Evolutionary conservation across 2,329 filamentous ascomycete genomes (phyloP).

Genomic region (Monosporascus sp.): DNA sequence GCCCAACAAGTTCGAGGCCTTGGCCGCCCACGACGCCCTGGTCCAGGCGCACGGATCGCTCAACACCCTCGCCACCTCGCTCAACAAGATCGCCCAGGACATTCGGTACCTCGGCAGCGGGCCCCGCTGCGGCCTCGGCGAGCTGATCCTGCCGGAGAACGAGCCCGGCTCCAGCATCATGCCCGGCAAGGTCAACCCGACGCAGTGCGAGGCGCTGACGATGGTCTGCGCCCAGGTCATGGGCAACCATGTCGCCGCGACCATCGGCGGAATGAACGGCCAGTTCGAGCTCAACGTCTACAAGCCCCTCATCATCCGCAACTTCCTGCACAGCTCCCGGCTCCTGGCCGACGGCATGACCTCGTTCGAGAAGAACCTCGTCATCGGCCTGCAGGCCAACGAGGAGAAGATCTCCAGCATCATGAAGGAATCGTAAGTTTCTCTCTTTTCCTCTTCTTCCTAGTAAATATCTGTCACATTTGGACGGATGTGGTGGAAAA

Average conservation of each 20-base stretch:
- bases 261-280: slow-evolving; percentile 92
- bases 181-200: slow-evolving; percentile 99
- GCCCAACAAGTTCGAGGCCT: slow-evolving; percentile 97
- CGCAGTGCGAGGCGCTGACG: slow-evolving; percentile 94
- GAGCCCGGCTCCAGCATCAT: slow-evolving; percentile 98
- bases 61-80: slow-evolving; percentile 84
- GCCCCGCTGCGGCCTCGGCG: slow-evolving; percentile 90
- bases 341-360: slow-evolving; percentile 89
- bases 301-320: slow-evolving; percentile 94
- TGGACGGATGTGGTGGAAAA: slow-evolving; percentile 1
- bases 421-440: slow-evolving; percentile 83
- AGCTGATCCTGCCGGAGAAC: slow-evolving; percentile 92
- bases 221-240: slow-evolving; percentile 98
- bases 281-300: slow-evolving; percentile 99
- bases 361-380: slow-evolving; percentile 91
- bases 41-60: slow-evolving; percentile 90
- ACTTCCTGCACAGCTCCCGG: slow-evolving; percentile 86
- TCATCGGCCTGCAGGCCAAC: slow-evolving; percentile 83
- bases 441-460: slow-evolving; percentile 2
- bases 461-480: too few species aligned
- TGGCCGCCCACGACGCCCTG: slow-evolving; percentile 92
- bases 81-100: slow-evolving; percentile 98
- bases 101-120: slow-evolving; percentile 95
- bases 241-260: slow-evolving; percentile 91
- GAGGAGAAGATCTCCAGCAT: slow-evolving; percentile 86